phyloP scores from a whole-genome alignment of 371 early-diverging fungal genomes.

The Mucor velutinosus region DNA sequence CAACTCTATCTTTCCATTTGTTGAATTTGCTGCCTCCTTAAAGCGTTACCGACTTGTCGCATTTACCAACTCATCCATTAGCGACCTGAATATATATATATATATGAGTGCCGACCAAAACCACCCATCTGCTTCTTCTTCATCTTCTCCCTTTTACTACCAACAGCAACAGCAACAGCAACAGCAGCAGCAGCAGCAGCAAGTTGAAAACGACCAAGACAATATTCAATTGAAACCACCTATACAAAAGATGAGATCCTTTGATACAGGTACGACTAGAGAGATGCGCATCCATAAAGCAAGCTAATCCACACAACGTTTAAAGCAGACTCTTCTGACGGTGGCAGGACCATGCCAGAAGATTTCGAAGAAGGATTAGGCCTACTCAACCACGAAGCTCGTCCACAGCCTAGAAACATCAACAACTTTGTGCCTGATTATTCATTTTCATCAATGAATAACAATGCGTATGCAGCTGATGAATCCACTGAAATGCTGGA shows the following conservation, averaged over 20 bases:
- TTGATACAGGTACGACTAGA: conserved; percentile 20
- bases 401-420: not conserved
- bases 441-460: conserved; percentile 29
- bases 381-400: conserved; percentile 7
- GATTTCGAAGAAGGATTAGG: conserved; percentile 38
- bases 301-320: not conserved
- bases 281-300: not conserved
- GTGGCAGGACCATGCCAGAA: conserved; percentile 34
- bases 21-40: not conserved
- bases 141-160: not conserved
- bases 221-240: not conserved
- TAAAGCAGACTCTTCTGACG: conserved; percentile 31
- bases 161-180: not conserved
- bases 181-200: not conserved
- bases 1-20: no score
- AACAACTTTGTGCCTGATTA: conserved; percentile 19
- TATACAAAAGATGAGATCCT: conserved; percentile 12
- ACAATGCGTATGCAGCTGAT: conserved; percentile 10
- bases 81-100: not conserved
- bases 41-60: not conserved
- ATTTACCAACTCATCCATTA: not conserved
- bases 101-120: not conserved
- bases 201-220: not conserved
- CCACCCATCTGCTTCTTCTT: not conserved
- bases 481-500: conserved; percentile 46